Evolutionary conservation across 2,329 filamentous ascomycete genomes (phyloP), one percentile per base, ranked within the genome.

Genomic region (Cryoendolithus antarcticus): DNA sequence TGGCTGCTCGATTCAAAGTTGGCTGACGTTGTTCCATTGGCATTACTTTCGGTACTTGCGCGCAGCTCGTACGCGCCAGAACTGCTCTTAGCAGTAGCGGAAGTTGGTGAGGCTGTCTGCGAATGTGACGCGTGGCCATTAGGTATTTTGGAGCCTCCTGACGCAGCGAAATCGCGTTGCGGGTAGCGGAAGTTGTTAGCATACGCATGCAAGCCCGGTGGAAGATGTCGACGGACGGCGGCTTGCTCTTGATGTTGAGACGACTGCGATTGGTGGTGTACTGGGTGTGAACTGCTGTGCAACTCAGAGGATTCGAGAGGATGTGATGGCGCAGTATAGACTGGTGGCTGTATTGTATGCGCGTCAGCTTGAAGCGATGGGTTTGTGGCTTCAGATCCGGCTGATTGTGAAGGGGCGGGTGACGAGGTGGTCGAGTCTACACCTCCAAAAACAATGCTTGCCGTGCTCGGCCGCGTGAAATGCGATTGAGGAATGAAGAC

Each of bases 401-500:
- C 35, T 9, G 50, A 51, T 9, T 49, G 37, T 12, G 52, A 48
- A 12, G 52, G 54, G 4, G 59, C 60, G 4, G 60, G 61, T 2
- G 64, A 64, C 12, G 58, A 52, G 8, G 50, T 53, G 5, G 57
- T 53, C 12, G 62, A 63, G 13, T 61, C 52, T 12, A 55, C 51
- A 15, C 58, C 58, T 30, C 60, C 59, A 45, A 65, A 67, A 19
- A 62, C 55, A 33, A 65, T 58, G 37, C 44, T 49, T 38, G 44
- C 43, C 9, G 43, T 40, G 45, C 54, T 54, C 7, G 50, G 50
- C 34, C 54, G 49, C 21, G 44, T 41, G 4, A 44, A 35, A 35
- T 52, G 48, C 11, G 39, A 39, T 21, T 48, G 40, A 12, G 48
- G 33, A 6, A 45, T 33, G 27, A 39, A 34, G 10, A 44, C 32